Conservation (phyloP, 352 stramenopile species). For the Blastocystis sp. region DNA sequence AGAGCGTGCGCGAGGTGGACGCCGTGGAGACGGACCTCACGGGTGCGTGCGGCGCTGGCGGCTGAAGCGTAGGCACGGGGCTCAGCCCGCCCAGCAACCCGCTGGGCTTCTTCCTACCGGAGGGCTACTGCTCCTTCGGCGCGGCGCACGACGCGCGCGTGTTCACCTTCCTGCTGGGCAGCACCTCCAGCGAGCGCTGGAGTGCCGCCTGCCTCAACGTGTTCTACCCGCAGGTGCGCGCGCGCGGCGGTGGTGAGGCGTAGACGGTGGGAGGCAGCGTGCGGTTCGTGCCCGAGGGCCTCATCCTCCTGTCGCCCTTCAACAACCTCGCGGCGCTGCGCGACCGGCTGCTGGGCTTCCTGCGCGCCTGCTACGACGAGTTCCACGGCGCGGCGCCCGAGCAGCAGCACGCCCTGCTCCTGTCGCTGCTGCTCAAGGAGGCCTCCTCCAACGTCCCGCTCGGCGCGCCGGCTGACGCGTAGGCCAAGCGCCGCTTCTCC, state of each 20-base stretch:
- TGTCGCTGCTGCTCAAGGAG: neutral
- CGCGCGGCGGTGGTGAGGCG: neutral
- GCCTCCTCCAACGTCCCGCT: neutral
- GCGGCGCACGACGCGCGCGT: neutral
- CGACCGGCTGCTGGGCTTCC: neutral
- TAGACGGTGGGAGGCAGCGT: neutral
- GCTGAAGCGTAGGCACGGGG: neutral
- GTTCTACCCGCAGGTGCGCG: conserved; percentile 14
- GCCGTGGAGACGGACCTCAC: neutral
- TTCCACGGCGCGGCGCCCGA: neutral
- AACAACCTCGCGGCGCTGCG: conserved; percentile 21
- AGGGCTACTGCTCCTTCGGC: conserved; percentile 55
- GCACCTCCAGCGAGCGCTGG: conserved; percentile 40
- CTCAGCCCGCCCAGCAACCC: neutral
- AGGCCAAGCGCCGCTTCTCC: conserved; percentile 19
- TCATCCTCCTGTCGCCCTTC: conserved; percentile 57
- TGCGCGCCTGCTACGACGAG: neutral
- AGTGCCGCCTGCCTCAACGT: conserved; percentile 43
- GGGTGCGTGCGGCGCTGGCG: neutral
- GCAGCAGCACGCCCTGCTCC: neutral
- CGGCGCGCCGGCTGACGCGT: neutral
- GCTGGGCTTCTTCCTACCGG: conserved; percentile 30
- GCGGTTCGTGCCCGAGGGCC: conserved; percentile 48
- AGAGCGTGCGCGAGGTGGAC: neutral
- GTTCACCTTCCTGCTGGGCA: conserved; percentile 45